Evolutionary conservation across 1,284 basidiomycete species (phyloP).

Genomic region (Sanguinoderma infundibulare): DNA sequence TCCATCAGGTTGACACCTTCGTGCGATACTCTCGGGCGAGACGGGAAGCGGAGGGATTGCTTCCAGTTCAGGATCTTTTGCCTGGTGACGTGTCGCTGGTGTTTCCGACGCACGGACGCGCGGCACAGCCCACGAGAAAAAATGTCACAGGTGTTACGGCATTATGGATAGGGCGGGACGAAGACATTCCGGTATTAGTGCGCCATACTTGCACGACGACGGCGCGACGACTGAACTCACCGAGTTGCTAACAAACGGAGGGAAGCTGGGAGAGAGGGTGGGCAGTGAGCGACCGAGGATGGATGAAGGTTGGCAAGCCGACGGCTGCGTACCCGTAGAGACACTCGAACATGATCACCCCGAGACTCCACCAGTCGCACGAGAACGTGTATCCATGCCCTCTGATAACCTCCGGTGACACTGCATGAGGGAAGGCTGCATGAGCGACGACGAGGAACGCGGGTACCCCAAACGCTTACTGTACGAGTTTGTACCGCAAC

Average conservation of each 20-base stretch:
- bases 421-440: slow-evolving; percentile 42
- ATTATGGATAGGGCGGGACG: slow-evolving; percentile 1
- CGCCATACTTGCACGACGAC: background rate
- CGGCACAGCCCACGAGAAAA: background rate
- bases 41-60: slow-evolving; percentile 85
- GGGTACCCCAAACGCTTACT: slow-evolving; percentile 55
- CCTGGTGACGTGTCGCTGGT: slow-evolving; percentile 84
- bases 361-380: slow-evolving; percentile 98
- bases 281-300: slow-evolving; percentile 5
- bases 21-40: slow-evolving; percentile 80
- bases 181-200: background rate
- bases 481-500: slow-evolving; percentile 90
- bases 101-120: slow-evolving; percentile 5
- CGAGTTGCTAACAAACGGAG: slow-evolving; percentile 92
- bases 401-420: slow-evolving; percentile 95
- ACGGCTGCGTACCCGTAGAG: slow-evolving; percentile 73
- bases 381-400: slow-evolving; percentile 92
- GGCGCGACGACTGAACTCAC: slow-evolving; percentile 46
- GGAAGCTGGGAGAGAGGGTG: slow-evolving; percentile 62
- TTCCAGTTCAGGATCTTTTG: slow-evolving; percentile 95
- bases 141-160: background rate
- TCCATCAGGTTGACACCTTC: slow-evolving; percentile 90
- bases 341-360: slow-evolving; percentile 92
- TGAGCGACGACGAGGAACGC: slow-evolving; percentile 3
- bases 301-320: slow-evolving; percentile 17